Base-by-base conservation (phyloP, 2,329 filamentous ascomycete genomes). In the Capronia coronata region DNA sequence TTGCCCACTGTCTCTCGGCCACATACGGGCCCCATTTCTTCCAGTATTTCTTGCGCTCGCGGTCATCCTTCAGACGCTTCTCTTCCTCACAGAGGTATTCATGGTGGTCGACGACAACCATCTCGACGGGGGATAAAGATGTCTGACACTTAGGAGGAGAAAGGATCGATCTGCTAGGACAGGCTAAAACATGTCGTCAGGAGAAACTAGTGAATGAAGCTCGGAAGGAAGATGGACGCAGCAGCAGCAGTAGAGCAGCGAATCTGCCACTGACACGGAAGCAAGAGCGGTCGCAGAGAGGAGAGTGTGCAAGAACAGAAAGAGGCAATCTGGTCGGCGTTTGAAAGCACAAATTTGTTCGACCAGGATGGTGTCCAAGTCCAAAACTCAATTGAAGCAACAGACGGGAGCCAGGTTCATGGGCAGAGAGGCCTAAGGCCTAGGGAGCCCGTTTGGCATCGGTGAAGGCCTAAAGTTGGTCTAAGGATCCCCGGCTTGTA, bases 1-100 rank as follows among this genome's bases (percentile, higher is more conserved):
- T 61, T 50, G 90, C 89, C 91, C 91, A 96, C 74, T 96, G 90
- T 65, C 90, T 78, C 74, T 97, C 91, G 48, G 90, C 82, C 61
- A 94, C 84, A 65, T 96, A 97, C 19, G 90, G 84, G 48, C 91
- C 91, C 89, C 90, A 96, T 81, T 85, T 88, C 80, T 97, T 97
- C 91, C 91, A 97, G 74, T 97, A 97, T 68, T 87, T 91, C 58
- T 72, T 79, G 57, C 84, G 83, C 58, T 91, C 80, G 52, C 83
- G 80, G 69, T 97, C 91, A 65, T 95, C 82, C 65, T 85, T 84
- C 61, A 97, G 78, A 43, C 93, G 84, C 68, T 85, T 86, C 75
- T 97, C 91, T 72, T 97, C 91, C 68, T 86, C 83, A 53, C 86
- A 89, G 65, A 91, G 78, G 69, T 88, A 90, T 66, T 93, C 86